A percentile compares a stretch with the other conserved stretches of the same genome.
phyloP scores from a whole-genome alignment of 2,329 filamentous ascomycete species.

The Penicillium sp. region DNA sequence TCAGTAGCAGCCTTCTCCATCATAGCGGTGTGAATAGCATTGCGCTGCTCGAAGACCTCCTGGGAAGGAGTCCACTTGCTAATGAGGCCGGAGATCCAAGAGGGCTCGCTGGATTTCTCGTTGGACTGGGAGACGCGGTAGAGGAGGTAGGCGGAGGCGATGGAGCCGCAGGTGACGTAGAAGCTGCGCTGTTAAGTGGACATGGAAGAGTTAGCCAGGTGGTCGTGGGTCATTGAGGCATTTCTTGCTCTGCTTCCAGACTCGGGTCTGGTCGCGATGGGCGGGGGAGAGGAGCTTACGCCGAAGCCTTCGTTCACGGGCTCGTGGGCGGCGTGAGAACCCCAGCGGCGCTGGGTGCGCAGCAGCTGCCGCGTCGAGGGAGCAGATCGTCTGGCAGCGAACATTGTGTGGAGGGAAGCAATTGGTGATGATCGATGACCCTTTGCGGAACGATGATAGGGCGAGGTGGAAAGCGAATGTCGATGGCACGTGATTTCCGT shows the following conservation, averaged over 20 bases:
- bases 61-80: constrained; percentile 48
- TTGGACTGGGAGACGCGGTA: constrained; percentile 37
- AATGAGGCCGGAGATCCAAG: constrained; percentile 43
- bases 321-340: constrained; percentile 36
- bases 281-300: constrained; percentile 30
- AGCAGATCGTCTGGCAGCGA: constrained; percentile 35
- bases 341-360: constrained; percentile 38
- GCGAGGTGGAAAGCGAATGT: constrained; percentile 17
- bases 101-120: constrained; percentile 32
- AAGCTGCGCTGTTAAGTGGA: constrained; percentile 37
- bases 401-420: constrained; percentile 32
- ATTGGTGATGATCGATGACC: constrained; percentile 28
- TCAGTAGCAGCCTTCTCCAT: constrained; percentile 57
- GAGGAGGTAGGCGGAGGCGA: constrained; percentile 36
- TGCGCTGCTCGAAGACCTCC: constrained; percentile 48
- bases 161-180: constrained; percentile 38
- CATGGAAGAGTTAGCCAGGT: constrained; percentile 14
- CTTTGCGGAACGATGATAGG: constrained; percentile 22
- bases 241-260: constrained; percentile 8
- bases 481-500: constrained; percentile 15
- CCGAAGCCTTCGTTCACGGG: constrained; percentile 41
- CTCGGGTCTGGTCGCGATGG: constrained; percentile 6
- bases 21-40: constrained; percentile 52
- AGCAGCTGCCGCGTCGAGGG: constrained; percentile 32
- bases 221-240: constrained; percentile 5